Conservation (phyloP, 768 basidiomycete genomes). For the Boletus subcaerulescens region DNA sequence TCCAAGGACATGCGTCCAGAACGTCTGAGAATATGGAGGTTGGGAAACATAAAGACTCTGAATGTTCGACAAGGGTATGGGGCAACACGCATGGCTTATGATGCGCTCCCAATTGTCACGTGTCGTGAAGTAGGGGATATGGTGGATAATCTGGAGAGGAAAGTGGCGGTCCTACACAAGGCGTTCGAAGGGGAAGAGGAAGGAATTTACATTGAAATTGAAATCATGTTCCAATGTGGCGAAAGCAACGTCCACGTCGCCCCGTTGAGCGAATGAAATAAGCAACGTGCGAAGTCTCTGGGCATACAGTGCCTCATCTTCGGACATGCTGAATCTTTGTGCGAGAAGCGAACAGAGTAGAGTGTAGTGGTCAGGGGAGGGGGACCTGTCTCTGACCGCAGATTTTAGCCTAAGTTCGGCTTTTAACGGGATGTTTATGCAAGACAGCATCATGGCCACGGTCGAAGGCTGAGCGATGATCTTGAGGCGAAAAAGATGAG, state of each 20-base stretch:
- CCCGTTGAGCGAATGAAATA: neutral
- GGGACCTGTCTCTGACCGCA: too few relatives aligned
- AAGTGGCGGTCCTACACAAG: neutral
- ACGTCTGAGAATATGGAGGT: neutral
- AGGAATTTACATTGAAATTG: too few relatives aligned
- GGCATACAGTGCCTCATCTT: neutral
- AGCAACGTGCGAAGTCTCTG: neutral
- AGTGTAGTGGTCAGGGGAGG: neutral
- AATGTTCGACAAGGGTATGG: neutral
- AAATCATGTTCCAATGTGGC: neutral
- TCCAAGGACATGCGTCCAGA: neutral
- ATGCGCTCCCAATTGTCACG: neutral
- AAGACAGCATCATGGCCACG: slow-evolving; percentile 3
- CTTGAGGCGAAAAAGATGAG: slow-evolving; percentile 3
- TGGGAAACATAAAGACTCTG: neutral
- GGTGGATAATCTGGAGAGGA: neutral
- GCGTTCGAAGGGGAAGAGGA: too few relatives aligned
- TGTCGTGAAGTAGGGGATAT: neutral
- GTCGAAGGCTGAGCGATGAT: slow-evolving; percentile 1
- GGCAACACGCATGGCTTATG: neutral
- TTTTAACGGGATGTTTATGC: neutral
- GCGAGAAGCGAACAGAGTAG: neutral
- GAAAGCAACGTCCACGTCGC: neutral
- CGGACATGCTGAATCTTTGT: neutral
- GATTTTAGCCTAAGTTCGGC: neutral